Percentiles rank a stretch among this genome's conserved stretches.
Conservation (phyloP, 2,329 filamentous ascomycete species). For the Alternaria sp. region DNA sequence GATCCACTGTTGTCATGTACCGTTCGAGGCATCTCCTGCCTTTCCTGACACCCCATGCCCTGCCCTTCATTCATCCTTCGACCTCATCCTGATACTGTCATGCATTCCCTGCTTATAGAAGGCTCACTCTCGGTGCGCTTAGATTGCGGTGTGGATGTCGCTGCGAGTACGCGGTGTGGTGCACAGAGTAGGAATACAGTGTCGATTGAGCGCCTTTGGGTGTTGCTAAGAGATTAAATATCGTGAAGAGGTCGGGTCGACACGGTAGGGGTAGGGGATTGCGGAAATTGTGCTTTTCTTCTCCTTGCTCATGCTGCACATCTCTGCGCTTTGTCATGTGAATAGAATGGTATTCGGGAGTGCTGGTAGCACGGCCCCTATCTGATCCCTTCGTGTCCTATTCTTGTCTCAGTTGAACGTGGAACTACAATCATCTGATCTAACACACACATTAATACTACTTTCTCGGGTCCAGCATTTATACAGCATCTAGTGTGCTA, state of each 20-base stretch:
- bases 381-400: rapidly evolving
- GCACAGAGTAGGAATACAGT: neutral
- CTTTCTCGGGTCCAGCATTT: rapidly evolving
- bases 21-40: neutral
- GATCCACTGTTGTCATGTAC: neutral
- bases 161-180: neutral
- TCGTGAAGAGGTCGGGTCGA: neutral
- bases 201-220: neutral
- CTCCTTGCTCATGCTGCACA: rapidly evolving
- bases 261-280: rapidly evolving
- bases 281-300: rapidly evolving
- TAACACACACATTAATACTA: rapidly evolving
- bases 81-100: neutral
- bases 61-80: neutral
- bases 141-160: neutral
- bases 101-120: neutral
- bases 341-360: neutral
- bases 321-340: neutral
- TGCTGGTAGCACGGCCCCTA: neutral
- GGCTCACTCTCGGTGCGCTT: neutral
- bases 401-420: neutral
- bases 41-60: neutral
- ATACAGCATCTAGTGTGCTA: rapidly evolving
- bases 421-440: neutral
- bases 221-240: neutral